Evolutionary conservation across 2,329 filamentous ascomycete genomes (phyloP).

Genomic region (Trichoderma koningiopsis): DNA sequence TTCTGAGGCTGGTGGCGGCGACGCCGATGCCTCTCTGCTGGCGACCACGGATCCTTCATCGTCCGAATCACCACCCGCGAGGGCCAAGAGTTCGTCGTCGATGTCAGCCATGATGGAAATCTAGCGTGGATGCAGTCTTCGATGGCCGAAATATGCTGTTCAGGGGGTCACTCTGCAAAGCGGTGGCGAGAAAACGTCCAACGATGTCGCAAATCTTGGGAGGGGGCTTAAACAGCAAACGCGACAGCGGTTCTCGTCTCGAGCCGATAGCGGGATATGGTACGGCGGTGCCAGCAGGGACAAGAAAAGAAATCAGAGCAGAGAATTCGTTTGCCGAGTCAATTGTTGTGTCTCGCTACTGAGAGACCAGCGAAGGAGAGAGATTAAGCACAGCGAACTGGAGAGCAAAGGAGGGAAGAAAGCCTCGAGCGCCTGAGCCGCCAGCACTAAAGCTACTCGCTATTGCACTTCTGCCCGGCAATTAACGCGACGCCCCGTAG

Average conservation of each 20-base stretch:
- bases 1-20: slow-evolving; percentile 46
- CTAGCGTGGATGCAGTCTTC: background rate
- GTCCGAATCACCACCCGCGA: slow-evolving; percentile 77
- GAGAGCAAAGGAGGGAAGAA: background rate
- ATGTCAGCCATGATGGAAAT: slow-evolving; percentile 75
- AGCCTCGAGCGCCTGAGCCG: slow-evolving; percentile 1
- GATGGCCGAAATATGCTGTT: slow-evolving; percentile 4
- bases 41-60: slow-evolving; percentile 58
- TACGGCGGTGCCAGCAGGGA: background rate
- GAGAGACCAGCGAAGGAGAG: background rate
- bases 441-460: slow-evolving; percentile 18
- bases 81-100: slow-evolving; percentile 89
- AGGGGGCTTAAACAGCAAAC: background rate
- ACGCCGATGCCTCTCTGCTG: slow-evolving; percentile 58
- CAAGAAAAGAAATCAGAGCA: too few species aligned
- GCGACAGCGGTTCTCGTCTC: slow-evolving; percentile 9
- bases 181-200: slow-evolving; percentile 16
- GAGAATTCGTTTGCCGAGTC: background rate
- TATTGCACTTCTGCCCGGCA: slow-evolving; percentile 10
- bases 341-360: background rate
- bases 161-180: background rate
- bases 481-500: slow-evolving; percentile 21
- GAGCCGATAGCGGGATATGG: background rate
- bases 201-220: background rate
- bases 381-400: slow-evolving; percentile 2